Evolutionary conservation across 345 rosid genomes (phyloP), one percentile per base, ranked within the genome.

Genomic region (Lepidium sativum): DNA sequence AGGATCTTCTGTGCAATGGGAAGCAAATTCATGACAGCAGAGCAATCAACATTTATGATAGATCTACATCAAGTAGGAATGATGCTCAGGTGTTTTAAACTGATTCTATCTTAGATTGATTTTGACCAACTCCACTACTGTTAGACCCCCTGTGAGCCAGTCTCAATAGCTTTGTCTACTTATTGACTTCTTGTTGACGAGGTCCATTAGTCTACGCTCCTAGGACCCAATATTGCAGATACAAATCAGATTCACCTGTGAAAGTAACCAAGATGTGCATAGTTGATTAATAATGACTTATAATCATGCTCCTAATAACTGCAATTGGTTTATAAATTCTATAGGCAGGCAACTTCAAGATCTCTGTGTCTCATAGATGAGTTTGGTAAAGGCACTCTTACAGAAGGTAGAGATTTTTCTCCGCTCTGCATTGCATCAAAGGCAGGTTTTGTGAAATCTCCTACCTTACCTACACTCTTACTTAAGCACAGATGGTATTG

Each of bases 321-420:
- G 31, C 63, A 20, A 65, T 47, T 54, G 34, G 20, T 52, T 54
- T 69, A 25, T 25, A 9, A 40, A 52, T 64, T 70, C 17, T 45
- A 15, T 78, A 89, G 99, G 86, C 97, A 84, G 80, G 86, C 97
- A 75, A 92, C 99, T 72, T 80, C 96, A 57, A 79, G 75, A 75
- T 92, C 99, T 39, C 77, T 92, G 66, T 92, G 97, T 71, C 80
- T 92, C 64, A 50, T 92, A 78, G 99, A 92, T 68, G 99, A 92
- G 78, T 92, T 92, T 80, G 99, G 99, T 68, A 92, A 92, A 87
- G 99, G 98, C 45, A 89, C 98, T 68, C 92, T 92, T n/a, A 82
- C 87, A 54, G 95, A 92, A 89, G 98, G 98, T 37, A 17, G 2
- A 2, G 38, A 57, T 35, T 57, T 40, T 6, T 34, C 4, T 4